A percentile compares a stretch with the other conserved stretches of the same genome.
These are phyloP conservation scores for Capniomyces stellatus DNA, from an alignment of 371 early-diverging fungal species.

Conservation along the genomic window DNA sequence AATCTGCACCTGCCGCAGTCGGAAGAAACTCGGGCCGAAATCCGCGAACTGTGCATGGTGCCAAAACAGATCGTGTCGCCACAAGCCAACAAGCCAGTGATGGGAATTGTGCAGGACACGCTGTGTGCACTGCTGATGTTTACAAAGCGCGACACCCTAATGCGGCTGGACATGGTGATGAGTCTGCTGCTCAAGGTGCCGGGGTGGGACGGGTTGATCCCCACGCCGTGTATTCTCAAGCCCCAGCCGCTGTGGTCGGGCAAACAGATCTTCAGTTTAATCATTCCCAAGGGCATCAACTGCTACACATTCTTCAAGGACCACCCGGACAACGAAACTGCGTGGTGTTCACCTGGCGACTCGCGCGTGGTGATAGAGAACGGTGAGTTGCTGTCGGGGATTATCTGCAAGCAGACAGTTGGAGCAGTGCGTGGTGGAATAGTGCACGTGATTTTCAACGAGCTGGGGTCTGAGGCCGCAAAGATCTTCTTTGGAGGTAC, in stretches of 20 bases:
- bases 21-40: constrained; percentile 86
- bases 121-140: constrained; percentile 94
- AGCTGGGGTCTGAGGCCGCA: constrained; percentile 82
- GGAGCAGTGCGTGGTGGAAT: constrained; percentile 87
- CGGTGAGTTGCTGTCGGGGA: constrained; percentile 88
- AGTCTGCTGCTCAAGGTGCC: constrained; percentile 88
- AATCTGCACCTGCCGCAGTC: constrained; percentile 99
- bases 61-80: constrained; percentile 97
- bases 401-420: constrained; percentile 95
- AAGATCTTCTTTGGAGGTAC: constrained; percentile 87
- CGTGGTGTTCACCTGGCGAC: constrained; percentile 69
- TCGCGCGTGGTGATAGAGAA: constrained; percentile 86
- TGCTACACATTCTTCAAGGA: constrained; percentile 25
- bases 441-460: constrained; percentile 93
- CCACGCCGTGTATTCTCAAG: constrained; percentile 85
- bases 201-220: constrained; percentile 88
- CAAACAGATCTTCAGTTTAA: constrained; percentile 90
- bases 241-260: constrained; percentile 98
- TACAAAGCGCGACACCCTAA: constrained; percentile 87
- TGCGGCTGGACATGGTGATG: constrained; percentile 86
- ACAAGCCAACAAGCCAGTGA: constrained; percentile 96
- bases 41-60: constrained; percentile 93
- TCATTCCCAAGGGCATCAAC: constrained; percentile 88
- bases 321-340: constrained; percentile 45
- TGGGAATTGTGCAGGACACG: constrained; percentile 99